A percentile compares a stretch with the other conserved stretches of the same genome.
Evolutionary conservation across 257 asterid genomes (phyloP).

Genomic region (Oldenlandia corymbosa): DNA sequence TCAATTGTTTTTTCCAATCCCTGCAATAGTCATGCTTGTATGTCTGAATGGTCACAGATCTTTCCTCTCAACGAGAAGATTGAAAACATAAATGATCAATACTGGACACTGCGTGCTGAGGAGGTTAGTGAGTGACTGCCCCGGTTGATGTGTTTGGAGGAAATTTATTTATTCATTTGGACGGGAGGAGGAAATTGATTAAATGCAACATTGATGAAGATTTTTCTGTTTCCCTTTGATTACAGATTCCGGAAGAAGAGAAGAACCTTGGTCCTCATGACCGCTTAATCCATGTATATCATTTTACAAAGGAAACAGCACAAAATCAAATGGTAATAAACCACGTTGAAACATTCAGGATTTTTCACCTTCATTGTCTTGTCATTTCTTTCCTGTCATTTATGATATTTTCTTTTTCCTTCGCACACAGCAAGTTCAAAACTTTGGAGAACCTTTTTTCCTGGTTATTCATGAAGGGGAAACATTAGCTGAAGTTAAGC

Average conservation of each 20-base stretch:
- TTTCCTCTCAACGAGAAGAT: conserved; percentile 75
- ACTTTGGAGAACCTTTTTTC: conserved; percentile 95
- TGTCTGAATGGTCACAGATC: conserved; percentile 47
- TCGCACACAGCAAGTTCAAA: conserved; percentile 81
- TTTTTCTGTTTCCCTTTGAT: neutral
- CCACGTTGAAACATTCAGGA: conserved; percentile 10
- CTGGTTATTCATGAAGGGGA: conserved; percentile 90
- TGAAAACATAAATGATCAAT: conserved; percentile 89
- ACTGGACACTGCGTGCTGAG: conserved; percentile 95
- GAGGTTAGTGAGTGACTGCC: conserved; percentile 44
- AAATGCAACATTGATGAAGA: neutral
- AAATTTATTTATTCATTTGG: too few species aligned
- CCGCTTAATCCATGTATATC: conserved; percentile 79
- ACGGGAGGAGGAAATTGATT: too few species aligned
- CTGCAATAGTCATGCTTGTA: conserved; percentile 11
- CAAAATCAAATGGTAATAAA: conserved; percentile 78
- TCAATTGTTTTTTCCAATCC: neutral
- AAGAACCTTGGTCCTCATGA: conserved; percentile 75
- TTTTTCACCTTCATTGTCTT: neutral
- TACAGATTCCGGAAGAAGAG: conserved; percentile 88
- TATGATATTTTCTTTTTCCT: conserved; percentile 1
- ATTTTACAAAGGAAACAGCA: conserved; percentile 66
- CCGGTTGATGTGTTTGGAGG: neutral
- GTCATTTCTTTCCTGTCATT: neutral
- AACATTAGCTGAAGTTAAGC: conserved; percentile 70